phyloP scores from a whole-genome alignment of 495 filamentous ascomycete species.

The Xanthoparmelia taractica region DNA sequence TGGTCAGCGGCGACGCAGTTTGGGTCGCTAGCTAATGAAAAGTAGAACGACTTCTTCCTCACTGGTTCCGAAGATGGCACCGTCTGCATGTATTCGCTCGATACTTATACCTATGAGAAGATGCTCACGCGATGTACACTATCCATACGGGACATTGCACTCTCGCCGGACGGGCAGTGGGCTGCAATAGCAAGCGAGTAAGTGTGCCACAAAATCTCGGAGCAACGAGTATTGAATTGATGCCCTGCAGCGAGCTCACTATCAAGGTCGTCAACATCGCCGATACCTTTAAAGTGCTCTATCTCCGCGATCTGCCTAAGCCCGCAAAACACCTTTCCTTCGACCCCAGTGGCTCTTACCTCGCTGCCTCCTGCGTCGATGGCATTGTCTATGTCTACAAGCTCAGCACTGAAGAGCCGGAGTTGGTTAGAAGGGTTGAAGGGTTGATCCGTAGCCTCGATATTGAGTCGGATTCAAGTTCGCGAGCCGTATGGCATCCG shows the following conservation, averaged over 20 bases:
- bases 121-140: conserved; percentile 75
- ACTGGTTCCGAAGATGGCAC: conserved; percentile 88
- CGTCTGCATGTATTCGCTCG: conserved; percentile 76
- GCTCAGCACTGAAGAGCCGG: conserved; percentile 67
- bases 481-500: conserved; percentile 81
- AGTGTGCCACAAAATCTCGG: conserved; percentile 20
- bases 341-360: conserved; percentile 67
- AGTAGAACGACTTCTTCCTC: conserved; percentile 74
- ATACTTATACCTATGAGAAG: conserved; percentile 65
- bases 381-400: conserved; percentile 87
- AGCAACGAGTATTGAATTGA: background rate
- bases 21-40: conserved; percentile 2
- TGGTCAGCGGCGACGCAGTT: conserved; percentile 17
- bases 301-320: conserved; percentile 71
- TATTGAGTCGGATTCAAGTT: conserved; percentile 66
- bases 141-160: conserved; percentile 73
- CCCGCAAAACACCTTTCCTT: conserved; percentile 86
- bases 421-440: conserved; percentile 73
- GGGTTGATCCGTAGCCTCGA: conserved; percentile 75
- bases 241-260: conserved; percentile 57
- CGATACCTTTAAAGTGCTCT: conserved; percentile 57
- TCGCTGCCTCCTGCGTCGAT: conserved; percentile 80
- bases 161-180: conserved; percentile 81
- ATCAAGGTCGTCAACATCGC: conserved; percentile 79
- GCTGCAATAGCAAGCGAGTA: conserved; percentile 91